A percentile compares a stretch with the other conserved stretches of the same genome.
phyloP scores from a whole-genome alignment of 257 asterid species.

The Paulownia fortunei region DNA sequence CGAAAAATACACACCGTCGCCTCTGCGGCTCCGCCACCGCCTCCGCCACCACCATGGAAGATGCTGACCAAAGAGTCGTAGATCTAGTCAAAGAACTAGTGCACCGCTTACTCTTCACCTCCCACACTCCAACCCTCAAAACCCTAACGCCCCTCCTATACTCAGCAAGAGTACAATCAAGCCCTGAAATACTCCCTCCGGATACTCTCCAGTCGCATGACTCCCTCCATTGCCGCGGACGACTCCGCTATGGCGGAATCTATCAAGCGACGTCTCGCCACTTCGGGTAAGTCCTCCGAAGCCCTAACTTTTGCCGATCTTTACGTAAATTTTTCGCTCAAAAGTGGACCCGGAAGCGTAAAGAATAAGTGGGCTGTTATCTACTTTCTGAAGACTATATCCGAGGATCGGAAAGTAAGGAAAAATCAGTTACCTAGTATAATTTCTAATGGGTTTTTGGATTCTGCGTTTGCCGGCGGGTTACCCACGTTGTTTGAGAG shows the following conservation, averaged over 20 bases:
- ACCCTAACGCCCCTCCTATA: conserved; percentile 52
- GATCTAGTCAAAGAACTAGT: conserved; percentile 97
- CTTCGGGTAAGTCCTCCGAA: conserved; percentile 92
- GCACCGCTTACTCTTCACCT: conserved; percentile 65
- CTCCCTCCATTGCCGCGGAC: conserved; percentile 74
- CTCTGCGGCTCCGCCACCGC: conserved; percentile 32
- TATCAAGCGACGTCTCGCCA: conserved; percentile 88
- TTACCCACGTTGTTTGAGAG: conserved; percentile 60
- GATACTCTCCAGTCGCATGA: conserved; percentile 89
- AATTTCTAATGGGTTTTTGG: conserved; percentile 57
- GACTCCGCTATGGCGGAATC: conserved; percentile 90
- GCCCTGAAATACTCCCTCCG: conserved; percentile 84
- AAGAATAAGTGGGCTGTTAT: conserved; percentile 90
- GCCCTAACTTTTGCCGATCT: conserved; percentile 92
- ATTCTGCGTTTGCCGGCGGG: conserved; percentile 76
- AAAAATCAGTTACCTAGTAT: conserved; percentile 42
- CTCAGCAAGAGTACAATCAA: conserved; percentile 59
- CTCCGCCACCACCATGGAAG: conserved; percentile 57
- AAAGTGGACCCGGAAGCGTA: conserved; percentile 79
- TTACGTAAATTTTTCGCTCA: conserved; percentile 65
- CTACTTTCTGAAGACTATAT: conserved; percentile 84
- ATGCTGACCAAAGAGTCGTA: conserved; percentile 56
- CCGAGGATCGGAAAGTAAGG: conserved; percentile 70
- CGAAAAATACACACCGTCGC: conserved; percentile 33
- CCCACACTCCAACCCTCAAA: conserved; percentile 41